Conservation (phyloP, 805 yeast genomes). For the Kodamaea kaohsiungensis region DNA sequence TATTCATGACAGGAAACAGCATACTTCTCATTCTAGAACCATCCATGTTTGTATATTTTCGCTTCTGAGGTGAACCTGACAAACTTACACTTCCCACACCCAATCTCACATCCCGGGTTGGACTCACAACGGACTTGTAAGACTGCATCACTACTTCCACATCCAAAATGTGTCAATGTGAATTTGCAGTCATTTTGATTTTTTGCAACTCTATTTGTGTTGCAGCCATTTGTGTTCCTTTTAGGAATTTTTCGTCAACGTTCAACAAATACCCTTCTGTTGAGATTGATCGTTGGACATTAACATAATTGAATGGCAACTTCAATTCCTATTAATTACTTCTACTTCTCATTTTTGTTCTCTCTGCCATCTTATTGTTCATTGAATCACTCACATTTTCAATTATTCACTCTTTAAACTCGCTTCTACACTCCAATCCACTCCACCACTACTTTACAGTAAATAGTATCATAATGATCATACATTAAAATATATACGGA, state of each 20-base stretch:
- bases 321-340: too few species aligned
- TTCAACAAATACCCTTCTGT: background rate
- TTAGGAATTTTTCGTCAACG: conserved; percentile 3
- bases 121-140: background rate
- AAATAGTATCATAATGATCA: conserved; percentile 10
- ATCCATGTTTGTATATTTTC: background rate
- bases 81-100: background rate
- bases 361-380: too few species aligned
- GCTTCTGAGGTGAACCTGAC: background rate
- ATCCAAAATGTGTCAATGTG: background rate
- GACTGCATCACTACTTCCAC: background rate
- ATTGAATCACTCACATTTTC: too few species aligned
- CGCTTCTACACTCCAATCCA: too few species aligned
- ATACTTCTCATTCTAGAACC: background rate
- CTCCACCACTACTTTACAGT: background rate
- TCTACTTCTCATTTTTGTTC: too few species aligned
- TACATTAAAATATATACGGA: conserved; percentile 12
- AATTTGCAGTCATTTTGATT: conserved; percentile 3
- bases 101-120: background rate
- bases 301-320: background rate
- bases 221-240: conserved; percentile 16
- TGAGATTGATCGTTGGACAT: background rate
- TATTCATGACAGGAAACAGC: background rate
- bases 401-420: too few species aligned
- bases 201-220: conserved; percentile 14